Evolutionary conservation across 345 rosid genomes (phyloP), one percentile per base, ranked within the genome.

Genomic region (Excoecaria agallocha): DNA sequence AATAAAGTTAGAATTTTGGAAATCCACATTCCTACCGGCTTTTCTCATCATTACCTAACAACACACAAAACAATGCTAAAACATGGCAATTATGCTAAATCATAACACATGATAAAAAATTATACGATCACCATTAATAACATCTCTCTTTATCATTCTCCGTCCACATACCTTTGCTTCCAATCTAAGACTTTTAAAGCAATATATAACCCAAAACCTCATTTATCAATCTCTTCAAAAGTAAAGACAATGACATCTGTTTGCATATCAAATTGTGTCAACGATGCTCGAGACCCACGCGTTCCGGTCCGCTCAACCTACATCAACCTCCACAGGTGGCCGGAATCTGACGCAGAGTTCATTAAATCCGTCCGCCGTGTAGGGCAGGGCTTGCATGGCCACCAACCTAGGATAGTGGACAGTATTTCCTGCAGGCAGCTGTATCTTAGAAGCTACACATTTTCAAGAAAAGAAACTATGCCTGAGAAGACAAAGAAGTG

Each of bases 191-290:
- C 77, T 71, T 79, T 4, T 46, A 4, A 9, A 30, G 11, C 68
- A 22, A 66, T 79, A 79, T 76, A 80, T 74, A 67, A 66, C 70
- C 79, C 58, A 22, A 63, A 63, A 69, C 19, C 39, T 55, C 43
- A 51, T 15, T 20, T 48, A 30, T 30, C 30, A 30, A 30, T 39
- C 39, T 48, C 38, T 12, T 12, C 50, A 20, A 52, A 1, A 2
- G 30, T 5, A 45, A 19, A 61, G 22, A 66, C 59, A 10, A 91
- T 91, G 98, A 85, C 73, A 57, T 89, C 97, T 12, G 88, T 84
- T 37, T 93, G 97, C 84, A 87, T 93, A 78, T 87, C 97, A 15
- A 88, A 81, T 81, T 93, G 98, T 76, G 83, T 90, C 60, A 82
- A 86, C 66, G 95, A 93, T 56, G 67, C 92, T n/a, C 81, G 84